Conservation (phyloP, 371 early-diverging fungal species). For the Haplosporangium sp. region DNA sequence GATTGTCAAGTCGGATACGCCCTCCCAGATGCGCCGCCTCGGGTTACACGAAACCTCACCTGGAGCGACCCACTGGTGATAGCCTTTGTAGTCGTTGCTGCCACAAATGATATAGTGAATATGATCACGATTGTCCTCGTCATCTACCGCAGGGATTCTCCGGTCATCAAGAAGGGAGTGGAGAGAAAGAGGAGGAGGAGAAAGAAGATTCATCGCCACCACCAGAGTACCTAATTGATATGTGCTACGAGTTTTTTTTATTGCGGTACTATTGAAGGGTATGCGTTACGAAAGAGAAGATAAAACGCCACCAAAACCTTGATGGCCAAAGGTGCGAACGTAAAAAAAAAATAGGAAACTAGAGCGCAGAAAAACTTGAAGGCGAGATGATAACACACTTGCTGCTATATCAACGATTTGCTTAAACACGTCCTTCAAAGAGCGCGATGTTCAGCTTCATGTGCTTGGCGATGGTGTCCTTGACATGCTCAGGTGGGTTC, state of each 20-base stretch:
- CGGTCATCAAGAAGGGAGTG: conserved; percentile 23
- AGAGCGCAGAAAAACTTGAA: no score
- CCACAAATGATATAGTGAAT: neutral
- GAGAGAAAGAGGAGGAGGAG: no score
- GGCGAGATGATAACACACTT: no score
- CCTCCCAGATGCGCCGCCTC: conserved; percentile 8
- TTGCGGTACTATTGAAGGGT: no score
- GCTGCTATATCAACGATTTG: no score
- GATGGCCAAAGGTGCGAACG: no score
- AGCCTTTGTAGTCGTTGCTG: neutral
- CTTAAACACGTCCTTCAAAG: conserved; percentile 50
- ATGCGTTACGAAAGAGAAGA: no score
- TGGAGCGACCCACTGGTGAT: conserved; percentile 5
- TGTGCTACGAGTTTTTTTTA: no score
- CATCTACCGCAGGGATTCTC: conserved; percentile 5
- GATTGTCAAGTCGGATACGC: neutral
- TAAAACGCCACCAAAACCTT: no score
- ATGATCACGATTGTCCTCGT: conserved; percentile 7
- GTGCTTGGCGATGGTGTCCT: conserved; percentile 27
- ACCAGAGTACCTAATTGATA: no score
- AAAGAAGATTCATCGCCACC: no score
- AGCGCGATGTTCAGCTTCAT: conserved; percentile 27
- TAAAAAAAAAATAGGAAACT: no score
- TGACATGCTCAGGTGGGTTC: conserved; percentile 56
- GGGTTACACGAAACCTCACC: conserved; percentile 8